Base-by-base conservation (phyloP, 2,329 filamentous ascomycete genomes). In the Stagonosporopsis cucurbitacearum region DNA sequence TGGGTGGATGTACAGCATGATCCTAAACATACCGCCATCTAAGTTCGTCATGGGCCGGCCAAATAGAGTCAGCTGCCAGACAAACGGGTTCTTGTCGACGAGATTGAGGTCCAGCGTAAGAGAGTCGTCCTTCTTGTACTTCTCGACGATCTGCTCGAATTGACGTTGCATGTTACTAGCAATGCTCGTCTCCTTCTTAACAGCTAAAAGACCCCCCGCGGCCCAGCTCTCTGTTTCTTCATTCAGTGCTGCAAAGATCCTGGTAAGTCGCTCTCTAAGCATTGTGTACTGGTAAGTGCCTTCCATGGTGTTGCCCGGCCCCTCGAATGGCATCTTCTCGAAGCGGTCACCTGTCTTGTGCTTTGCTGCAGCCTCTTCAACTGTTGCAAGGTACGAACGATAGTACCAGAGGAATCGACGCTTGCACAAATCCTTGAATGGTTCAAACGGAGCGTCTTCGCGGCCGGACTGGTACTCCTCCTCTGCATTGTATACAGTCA, bases 341-440 rank as follows among this genome's bases (percentile, higher is more conserved):
- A 99, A 98, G 0, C 72, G 59, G 33, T 85, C 78, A 2, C 85
- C 84, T 57, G 88, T 86, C 58, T 84, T 82, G 51, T 88, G 84
- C 63, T 90, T 86, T 23, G 79, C 74, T 26, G 78, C 74, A 25
- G 88, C 89, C 57, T 86, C 82, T 33, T 86, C 81, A 47, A 96
- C 87, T 1, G 88, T 84, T 3, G 83, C 79, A 20, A 95, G 79
- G 70, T 98, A 98, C 3, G 90, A 90, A 63, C 96, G 90, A 74
- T 91, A 96, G 77, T 98, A 98, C 95, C 95, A 98, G 13, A 98
- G 80, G 71, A 98, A 97, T 1, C 93, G 87, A 33, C 90, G 87
- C 77, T 98, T 98, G 81, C 89, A 91, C 5, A 96, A 81, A 69
- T 98, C 94, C 63, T 87, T 88, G 78, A 98, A 98, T 0, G 92